phyloP scores from a whole-genome alignment of 345 rosid genomes.

The Hibiscus tridactylites region DNA sequence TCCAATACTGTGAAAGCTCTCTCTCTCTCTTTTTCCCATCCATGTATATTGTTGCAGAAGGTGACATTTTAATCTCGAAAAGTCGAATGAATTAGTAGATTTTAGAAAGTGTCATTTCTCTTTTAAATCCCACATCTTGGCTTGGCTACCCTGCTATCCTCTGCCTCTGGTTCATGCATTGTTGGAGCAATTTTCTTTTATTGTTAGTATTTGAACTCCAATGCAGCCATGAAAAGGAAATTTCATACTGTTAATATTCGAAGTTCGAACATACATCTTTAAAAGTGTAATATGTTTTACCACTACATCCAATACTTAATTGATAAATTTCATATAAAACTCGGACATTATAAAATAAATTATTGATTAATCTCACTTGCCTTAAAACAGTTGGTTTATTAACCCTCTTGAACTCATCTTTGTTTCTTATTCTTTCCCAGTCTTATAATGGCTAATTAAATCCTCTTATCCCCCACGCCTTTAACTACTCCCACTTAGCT shows the following conservation, averaged over 20 bases:
- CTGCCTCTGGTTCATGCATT: too few species aligned
- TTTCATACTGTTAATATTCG: too few species aligned
- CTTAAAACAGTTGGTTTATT: neutral
- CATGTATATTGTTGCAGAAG: slow-evolving; percentile 4
- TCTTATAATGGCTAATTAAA: neutral
- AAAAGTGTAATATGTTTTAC: too few species aligned
- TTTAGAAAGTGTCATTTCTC: slow-evolving; percentile 1
- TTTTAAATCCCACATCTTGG: too few species aligned
- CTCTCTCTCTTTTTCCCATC: neutral
- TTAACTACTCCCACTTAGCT: slow-evolving; percentile 8
- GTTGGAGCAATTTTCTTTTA: too few species aligned
- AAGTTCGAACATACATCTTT: too few species aligned
- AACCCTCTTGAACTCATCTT: neutral
- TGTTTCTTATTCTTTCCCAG: neutral
- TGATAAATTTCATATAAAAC: too few species aligned
- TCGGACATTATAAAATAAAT: neutral
- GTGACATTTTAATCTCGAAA: neutral
- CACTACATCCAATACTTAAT: too few species aligned
- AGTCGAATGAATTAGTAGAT: slow-evolving; percentile 7
- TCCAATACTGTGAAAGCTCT: slow-evolving; percentile 14
- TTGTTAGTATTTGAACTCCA: too few species aligned
- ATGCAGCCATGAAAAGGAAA: too few species aligned
- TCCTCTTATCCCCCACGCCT: neutral
- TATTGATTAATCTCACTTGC: neutral
- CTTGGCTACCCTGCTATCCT: too few species aligned